Evolutionary conservation across 2,329 filamentous ascomycete species (phyloP).

Genomic region (Harringtonia lauricola): DNA sequence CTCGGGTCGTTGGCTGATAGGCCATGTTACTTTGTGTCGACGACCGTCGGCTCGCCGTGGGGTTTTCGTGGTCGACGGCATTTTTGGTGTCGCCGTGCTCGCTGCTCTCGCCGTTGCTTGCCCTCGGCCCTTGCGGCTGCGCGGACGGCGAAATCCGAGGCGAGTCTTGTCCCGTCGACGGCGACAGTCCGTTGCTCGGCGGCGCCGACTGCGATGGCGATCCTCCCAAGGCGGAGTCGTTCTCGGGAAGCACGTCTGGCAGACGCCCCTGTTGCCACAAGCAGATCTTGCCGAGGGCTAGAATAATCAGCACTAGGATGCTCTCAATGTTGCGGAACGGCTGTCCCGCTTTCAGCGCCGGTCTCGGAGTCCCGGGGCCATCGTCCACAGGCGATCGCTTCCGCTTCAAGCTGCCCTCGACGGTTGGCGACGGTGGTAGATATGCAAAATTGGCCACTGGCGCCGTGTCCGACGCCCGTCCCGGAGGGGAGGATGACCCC

Average conservation of each 20-base stretch:
- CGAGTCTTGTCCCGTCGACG: conserved; percentile 44
- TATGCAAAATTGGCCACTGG: conserved; percentile 19
- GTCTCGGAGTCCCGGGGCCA: conserved; percentile 14
- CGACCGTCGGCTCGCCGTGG: conserved; percentile 33
- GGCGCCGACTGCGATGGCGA: conserved; percentile 24
- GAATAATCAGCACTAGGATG: conserved; percentile 68
- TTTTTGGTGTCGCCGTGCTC: no score
- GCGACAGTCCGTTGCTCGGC: conserved; percentile 36
- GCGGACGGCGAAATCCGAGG: conserved; percentile 18
- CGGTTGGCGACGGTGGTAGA: not conserved
- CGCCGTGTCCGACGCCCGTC: conserved; percentile 5
- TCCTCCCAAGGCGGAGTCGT: conserved; percentile 16
- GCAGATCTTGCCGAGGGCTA: conserved; percentile 82
- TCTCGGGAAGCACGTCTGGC: conserved; percentile 46
- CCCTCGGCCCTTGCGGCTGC: no score
- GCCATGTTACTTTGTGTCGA: conserved; percentile 39
- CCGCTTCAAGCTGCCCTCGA: conserved; percentile 32
- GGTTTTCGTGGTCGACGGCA: no score
- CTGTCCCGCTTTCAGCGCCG: conserved; percentile 28
- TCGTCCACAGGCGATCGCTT: conserved; percentile 39
- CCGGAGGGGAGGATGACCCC: not conserved
- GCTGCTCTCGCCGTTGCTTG: conserved; percentile 25
- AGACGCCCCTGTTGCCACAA: conserved; percentile 36
- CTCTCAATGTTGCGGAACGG: conserved; percentile 62
- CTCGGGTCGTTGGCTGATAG: no score